Conservation (phyloP, 2,329 filamentous ascomycete species). For the Neopestalotiopsis sp. region DNA sequence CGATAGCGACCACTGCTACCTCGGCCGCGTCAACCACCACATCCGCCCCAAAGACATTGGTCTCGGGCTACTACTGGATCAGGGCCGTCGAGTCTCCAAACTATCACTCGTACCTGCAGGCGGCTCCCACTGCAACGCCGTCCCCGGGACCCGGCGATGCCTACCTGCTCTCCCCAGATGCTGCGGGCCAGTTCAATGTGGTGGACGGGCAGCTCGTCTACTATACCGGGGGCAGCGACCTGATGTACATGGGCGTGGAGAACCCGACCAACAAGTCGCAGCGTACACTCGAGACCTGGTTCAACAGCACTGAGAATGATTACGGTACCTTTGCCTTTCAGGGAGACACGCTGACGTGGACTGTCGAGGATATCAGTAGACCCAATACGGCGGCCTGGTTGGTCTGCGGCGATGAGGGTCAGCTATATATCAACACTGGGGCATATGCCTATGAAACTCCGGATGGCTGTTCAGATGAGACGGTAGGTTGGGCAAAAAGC, state of each 20-base stretch:
- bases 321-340: constrained; percentile 63
- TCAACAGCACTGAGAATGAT: constrained; percentile 54
- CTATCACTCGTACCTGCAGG: constrained; percentile 61
- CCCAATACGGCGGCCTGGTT: constrained; percentile 65
- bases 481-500: constrained; percentile 43
- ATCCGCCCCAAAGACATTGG: constrained; percentile 42
- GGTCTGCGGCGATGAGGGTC: constrained; percentile 55
- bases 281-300: constrained; percentile 56
- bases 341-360: constrained; percentile 64
- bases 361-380: constrained; percentile 49
- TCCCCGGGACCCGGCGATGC: constrained; percentile 44
- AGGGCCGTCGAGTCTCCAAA: constrained; percentile 62
- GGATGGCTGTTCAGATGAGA: constrained; percentile 63
- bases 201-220: constrained; percentile 61
- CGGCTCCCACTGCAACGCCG: constrained; percentile 46
- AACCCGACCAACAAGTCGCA: constrained; percentile 50
- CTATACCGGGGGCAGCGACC: constrained; percentile 44
- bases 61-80: constrained; percentile 61
- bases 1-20: background rate
- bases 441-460: constrained; percentile 65
- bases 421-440: constrained; percentile 63
- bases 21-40: background rate
- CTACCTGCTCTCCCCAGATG: constrained; percentile 54
- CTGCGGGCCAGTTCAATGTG: constrained; percentile 64
- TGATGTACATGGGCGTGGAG: constrained; percentile 54